These are phyloP conservation scores for Aspergillus intermedius DNA, from an alignment of 2,329 filamentous ascomycete species.

Conservation along the genomic window DNA sequence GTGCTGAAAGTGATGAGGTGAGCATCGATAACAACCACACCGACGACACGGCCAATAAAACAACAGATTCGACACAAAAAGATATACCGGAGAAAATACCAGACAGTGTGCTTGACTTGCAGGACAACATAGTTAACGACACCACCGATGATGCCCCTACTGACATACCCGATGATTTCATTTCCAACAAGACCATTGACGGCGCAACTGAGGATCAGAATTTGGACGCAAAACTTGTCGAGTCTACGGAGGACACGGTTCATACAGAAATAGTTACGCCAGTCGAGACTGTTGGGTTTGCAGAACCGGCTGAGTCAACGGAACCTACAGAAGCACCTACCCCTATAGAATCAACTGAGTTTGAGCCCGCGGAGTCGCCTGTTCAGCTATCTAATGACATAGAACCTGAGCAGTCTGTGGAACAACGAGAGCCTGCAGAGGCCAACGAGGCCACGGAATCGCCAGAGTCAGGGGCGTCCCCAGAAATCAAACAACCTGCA, in stretches of 20 bases:
- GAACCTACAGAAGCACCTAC: not conserved
- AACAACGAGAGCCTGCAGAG: not conserved
- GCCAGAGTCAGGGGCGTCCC: not conserved
- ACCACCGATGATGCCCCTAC: not conserved
- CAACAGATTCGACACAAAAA: slow-evolving; percentile 4
- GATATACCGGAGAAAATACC: slow-evolving; percentile 5
- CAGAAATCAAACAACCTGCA: not conserved
- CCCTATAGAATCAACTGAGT: too few relatives aligned
- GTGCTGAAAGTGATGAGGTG: slow-evolving; percentile 5
- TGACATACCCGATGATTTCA: not conserved
- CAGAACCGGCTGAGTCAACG: not conserved
- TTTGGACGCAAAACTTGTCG: not conserved
- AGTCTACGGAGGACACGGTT: not conserved
- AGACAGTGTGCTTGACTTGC: slow-evolving; percentile 4
- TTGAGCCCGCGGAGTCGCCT: too few relatives aligned
- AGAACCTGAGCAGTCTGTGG: not conserved
- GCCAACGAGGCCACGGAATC: not conserved
- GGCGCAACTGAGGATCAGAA: not conserved
- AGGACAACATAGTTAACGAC: not conserved
- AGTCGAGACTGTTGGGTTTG: not conserved
- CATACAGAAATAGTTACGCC: not conserved
- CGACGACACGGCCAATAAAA: slow-evolving; percentile 1
- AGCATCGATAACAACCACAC: not conserved
- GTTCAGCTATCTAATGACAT: too few relatives aligned
- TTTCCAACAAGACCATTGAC: not conserved